Base-by-base conservation (phyloP, 169 alveolate genomes). In the Babesia bovis region DNA sequence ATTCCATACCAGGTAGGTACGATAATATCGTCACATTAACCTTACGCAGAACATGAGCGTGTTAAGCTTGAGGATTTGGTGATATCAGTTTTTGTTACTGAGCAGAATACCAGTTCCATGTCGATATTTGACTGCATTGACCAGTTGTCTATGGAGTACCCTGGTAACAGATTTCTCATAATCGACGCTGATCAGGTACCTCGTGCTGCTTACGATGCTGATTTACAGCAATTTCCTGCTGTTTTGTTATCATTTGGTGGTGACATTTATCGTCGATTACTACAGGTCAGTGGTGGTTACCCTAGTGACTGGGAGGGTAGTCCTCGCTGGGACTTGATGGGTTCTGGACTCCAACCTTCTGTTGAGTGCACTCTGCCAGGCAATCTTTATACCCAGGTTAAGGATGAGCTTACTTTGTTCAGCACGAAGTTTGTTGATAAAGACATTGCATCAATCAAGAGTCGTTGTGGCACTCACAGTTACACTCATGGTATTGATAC, bases 401-500 rank as follows among this genome's bases (percentile, higher is more conserved):
- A 61, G 35, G 25, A 30, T 17, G 85, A 32, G 41, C 65, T 76
- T 21, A 40, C 33, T 21, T 19, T 40, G 28, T 76, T 76, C 32
- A 33, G 49, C 45, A 26, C 19, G 10, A 19, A 30, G 1, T 67
- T 13, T 71, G 32, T 66, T 53, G 81, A 81, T 2, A 33, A 33
- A 52, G 53, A 63, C 28, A 51, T 74, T 5, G 41, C 84, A 17
- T 38, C 53, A 6, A 19, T 74, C 45, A 45, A 33, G 30, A 50
- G 70, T 30, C 58, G 66, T 13, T 30, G 59, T 12, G 85, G 85
- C 21, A 76, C 85, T 23, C 85, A 76, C 58, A 63, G 65, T 52
- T 76, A 76, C 57, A 76, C 81, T 40, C 85, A 76, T 47, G 85
- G 85, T 17, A 76, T 76, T 30, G 85, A 76, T 63, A 76, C 85